These are phyloP conservation scores for Pestalotiopsis sp. DNA, from an alignment of 2,329 filamentous ascomycete genomes.

Conservation along the genomic window DNA sequence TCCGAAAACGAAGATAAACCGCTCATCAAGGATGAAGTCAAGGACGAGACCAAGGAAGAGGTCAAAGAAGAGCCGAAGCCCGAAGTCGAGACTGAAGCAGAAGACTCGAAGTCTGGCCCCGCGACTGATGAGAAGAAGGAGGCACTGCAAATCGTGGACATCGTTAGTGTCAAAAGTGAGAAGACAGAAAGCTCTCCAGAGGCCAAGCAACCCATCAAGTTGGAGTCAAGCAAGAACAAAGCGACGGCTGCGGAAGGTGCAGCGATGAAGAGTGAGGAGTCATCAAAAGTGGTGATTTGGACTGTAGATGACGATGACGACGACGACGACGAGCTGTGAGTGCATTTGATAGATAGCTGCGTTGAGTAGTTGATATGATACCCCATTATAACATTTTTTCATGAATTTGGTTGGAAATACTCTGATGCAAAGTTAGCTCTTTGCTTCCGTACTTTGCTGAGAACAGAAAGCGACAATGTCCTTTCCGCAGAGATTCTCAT, in stretches of 20 bases:
- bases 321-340: slow-evolving; percentile 14
- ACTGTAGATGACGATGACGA: slow-evolving; percentile 16
- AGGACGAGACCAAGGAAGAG: slow-evolving; percentile 5
- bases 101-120: neutral
- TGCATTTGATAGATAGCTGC: no score
- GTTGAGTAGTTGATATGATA: neutral
- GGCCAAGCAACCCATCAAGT: neutral
- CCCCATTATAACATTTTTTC: neutral
- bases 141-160: no score
- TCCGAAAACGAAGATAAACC: slow-evolving; percentile 14
- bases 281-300: slow-evolving; percentile 18
- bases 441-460: no score
- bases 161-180: neutral
- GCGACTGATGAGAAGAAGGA: neutral
- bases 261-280: slow-evolving; percentile 12
- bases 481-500: no score
- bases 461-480: no score
- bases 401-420: no score
- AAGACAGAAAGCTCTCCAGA: neutral
- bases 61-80: slow-evolving; percentile 17
- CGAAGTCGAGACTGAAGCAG: neutral
- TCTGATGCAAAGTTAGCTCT: no score
- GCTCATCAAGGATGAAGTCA: neutral
- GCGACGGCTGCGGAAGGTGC: neutral
- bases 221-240: neutral